A percentile compares a stretch with the other conserved stretches of the same genome.
Conservation (phyloP, 2,329 filamentous ascomycete genomes). For the Nothomitra cinnamomea region DNA sequence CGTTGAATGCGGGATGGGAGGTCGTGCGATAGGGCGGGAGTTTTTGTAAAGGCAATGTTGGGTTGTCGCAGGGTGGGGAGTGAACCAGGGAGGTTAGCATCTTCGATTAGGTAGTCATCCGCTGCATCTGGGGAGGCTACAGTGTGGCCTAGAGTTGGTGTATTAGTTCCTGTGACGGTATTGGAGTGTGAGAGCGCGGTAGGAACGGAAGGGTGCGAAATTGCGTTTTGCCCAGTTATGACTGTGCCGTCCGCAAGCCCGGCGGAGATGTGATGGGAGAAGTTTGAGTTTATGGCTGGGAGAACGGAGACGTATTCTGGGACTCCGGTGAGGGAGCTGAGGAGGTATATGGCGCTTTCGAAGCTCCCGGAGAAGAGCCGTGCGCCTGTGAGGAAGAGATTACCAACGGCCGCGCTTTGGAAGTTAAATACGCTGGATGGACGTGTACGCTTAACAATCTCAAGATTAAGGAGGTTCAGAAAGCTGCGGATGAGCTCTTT, state of each 20-base stretch:
- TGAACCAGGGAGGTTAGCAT: conserved; percentile 66
- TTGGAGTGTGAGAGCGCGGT: conserved; percentile 28
- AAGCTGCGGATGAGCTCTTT: conserved; percentile 62
- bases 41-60: conserved; percentile 70
- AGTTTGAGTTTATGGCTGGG: conserved; percentile 86
- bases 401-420: conserved; percentile 57
- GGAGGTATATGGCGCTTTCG: conserved; percentile 79
- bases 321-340: conserved; percentile 75
- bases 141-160: conserved; percentile 11
- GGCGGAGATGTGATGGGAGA: conserved; percentile 85
- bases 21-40: conserved; percentile 37
- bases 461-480: conserved; percentile 58
- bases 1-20: conserved; percentile 61
- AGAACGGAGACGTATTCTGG: conserved; percentile 61
- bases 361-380: conserved; percentile 84
- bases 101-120: conserved; percentile 51
- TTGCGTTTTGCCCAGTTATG: conserved; percentile 85
- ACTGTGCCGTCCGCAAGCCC: conserved; percentile 57
- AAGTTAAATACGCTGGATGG: conserved; percentile 62
- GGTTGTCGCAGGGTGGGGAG: conserved; percentile 63
- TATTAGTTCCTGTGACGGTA: background rate
- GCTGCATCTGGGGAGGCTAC: conserved; percentile 27
- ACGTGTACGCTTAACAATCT: conserved; percentile 59
- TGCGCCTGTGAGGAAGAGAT: conserved; percentile 68
- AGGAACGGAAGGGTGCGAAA: conserved; percentile 63